A percentile compares a stretch with the other conserved stretches of the same genome.
Evolutionary conservation across 1,284 basidiomycete species (phyloP).

Genomic region (Heterobasidion annosum): DNA sequence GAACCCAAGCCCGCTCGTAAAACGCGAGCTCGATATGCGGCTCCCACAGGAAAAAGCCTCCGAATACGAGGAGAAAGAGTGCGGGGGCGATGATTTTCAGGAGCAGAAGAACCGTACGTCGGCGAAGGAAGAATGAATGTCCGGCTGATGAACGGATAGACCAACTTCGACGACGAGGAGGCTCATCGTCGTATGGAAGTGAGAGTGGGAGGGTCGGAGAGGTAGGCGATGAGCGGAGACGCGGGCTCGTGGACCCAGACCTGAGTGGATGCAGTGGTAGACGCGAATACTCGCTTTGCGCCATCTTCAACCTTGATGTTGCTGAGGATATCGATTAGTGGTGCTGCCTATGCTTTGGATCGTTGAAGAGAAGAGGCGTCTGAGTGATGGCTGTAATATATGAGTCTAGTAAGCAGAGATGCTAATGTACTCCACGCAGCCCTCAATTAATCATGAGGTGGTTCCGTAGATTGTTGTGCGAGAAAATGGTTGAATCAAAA

Average conservation of each 20-base stretch:
- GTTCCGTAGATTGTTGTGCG: too few relatives aligned
- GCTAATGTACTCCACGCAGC: too few relatives aligned
- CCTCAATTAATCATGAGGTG: too few relatives aligned
- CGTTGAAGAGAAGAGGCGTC: too few relatives aligned
- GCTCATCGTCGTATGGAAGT: not conserved
- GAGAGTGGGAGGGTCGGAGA: not conserved
- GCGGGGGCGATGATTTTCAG: conserved; percentile 20
- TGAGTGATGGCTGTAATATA: too few relatives aligned
- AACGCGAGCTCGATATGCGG: conserved; percentile 76
- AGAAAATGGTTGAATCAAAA: too few relatives aligned
- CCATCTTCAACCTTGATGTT: conserved; percentile 1
- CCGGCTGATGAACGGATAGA: not conserved
- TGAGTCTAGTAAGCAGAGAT: too few relatives aligned
- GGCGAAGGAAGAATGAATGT: conserved; percentile 3
- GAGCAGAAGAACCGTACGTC: conserved; percentile 11
- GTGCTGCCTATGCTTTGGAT: too few relatives aligned
- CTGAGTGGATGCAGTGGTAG: conserved; percentile 8
- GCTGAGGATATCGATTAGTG: too few relatives aligned
- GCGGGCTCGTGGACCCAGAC: conserved; percentile 4
- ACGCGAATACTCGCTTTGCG: conserved; percentile 10
- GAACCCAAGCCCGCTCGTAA: conserved; percentile 69
- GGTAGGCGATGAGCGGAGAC: conserved; percentile 3
- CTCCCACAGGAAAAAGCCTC: conserved; percentile 56
- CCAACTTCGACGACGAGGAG: not conserved
- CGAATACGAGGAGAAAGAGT: conserved; percentile 29